Conservation (phyloP, 106 monocot genomes). For the Acorus gramineus region DNA sequence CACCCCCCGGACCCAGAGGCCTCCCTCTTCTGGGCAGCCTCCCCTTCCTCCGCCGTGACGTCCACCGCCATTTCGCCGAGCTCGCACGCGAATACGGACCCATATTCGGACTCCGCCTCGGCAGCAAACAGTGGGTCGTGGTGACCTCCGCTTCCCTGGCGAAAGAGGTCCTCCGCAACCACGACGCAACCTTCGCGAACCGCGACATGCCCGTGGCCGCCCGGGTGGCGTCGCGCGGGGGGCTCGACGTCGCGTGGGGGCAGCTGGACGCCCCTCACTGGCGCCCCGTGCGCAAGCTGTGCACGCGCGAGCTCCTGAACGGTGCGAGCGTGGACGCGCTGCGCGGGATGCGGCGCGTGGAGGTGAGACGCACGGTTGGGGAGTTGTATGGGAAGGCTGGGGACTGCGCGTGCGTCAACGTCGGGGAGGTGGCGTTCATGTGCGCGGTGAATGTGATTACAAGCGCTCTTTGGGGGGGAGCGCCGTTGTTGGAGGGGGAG, state of each 20-base stretch:
- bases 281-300: conserved; percentile 6
- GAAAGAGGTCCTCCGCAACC: conserved; percentile 12
- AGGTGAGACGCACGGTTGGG: no score
- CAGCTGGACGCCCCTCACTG: conserved; percentile 12
- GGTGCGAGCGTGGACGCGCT: no score
- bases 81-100: conserved; percentile 13
- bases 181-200: conserved; percentile 14
- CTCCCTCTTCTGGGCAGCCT: conserved; percentile 15
- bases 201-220: conserved; percentile 6
- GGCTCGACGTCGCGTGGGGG: conserved; percentile 4
- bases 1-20: conserved; percentile 20
- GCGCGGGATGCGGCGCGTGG: no score
- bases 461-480: conserved; percentile 4
- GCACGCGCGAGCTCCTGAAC: no score
- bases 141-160: conserved; percentile 10
- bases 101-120: conserved; percentile 18
- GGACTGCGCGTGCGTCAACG: conserved; percentile 1
- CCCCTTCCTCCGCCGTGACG: conserved; percentile 13
- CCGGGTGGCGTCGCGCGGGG: conserved; percentile 6
- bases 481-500: neutral
- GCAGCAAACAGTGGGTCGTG: conserved; percentile 12
- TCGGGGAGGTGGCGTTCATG: neutral
- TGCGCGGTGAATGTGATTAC: neutral
- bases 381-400: no score
- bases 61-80: conserved; percentile 12